A percentile compares a stretch with the other conserved stretches of the same genome.
These are phyloP conservation scores for Lavandula angustifolia DNA, from an alignment of 257 asterid genomes.

Conservation along the genomic window DNA sequence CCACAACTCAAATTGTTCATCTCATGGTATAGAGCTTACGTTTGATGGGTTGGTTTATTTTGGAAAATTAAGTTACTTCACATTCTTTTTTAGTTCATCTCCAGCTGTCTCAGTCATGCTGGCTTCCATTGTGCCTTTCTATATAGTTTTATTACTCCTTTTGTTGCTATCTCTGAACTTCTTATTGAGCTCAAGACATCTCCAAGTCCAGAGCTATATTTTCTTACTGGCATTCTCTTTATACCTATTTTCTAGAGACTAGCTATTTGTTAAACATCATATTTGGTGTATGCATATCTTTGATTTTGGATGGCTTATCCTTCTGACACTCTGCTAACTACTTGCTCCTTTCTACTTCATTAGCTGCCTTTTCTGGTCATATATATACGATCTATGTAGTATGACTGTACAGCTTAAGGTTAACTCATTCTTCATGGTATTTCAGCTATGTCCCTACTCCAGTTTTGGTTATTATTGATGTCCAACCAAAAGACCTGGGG, in stretches of 20 bases:
- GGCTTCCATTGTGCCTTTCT: constrained; percentile 10
- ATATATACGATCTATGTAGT: background rate
- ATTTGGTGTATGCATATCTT: background rate
- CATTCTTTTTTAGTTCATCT: constrained; percentile 14
- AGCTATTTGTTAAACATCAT: background rate
- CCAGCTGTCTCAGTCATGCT: background rate
- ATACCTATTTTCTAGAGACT: constrained; percentile 1
- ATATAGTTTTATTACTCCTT: background rate
- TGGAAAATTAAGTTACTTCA: background rate
- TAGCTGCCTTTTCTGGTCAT: background rate
- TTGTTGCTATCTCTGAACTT: background rate
- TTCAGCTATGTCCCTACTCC: constrained; percentile 86
- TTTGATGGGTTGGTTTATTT: constrained; percentile 15
- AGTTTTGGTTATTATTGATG: constrained; percentile 85
- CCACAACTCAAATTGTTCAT: background rate
- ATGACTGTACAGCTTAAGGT: constrained; percentile 3
- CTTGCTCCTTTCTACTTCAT: background rate
- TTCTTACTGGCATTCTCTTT: constrained; percentile 14
- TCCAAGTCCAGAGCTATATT: background rate
- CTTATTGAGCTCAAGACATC: constrained; percentile 1
- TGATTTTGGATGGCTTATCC: constrained; percentile 6
- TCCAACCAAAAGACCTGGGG: constrained; percentile 88
- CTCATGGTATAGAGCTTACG: background rate
- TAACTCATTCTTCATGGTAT: constrained; percentile 18
- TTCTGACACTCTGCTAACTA: background rate